A percentile compares a stretch with the other conserved stretches of the same genome.
phyloP scores from a whole-genome alignment of 2,329 filamentous ascomycete species.

The Shiraia bambusicola region DNA sequence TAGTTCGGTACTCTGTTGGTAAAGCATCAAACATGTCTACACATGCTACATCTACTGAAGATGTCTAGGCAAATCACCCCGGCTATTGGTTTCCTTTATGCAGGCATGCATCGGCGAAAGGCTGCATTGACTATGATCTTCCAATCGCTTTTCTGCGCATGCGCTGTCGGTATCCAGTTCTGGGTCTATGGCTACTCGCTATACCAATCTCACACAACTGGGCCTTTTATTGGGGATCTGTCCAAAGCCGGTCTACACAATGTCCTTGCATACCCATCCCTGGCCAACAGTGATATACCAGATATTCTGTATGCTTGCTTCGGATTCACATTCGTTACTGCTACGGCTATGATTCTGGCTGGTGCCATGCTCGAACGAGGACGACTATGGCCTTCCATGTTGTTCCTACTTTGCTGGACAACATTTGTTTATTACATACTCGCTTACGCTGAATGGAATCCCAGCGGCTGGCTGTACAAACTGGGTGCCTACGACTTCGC shows the following conservation, averaged over 20 bases:
- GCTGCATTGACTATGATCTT: conserved; percentile 50
- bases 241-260: conserved; percentile 37
- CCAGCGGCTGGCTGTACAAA: conserved; percentile 68
- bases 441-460: conserved; percentile 78
- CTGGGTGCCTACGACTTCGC: conserved; percentile 73
- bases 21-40: neutral
- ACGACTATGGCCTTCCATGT: conserved; percentile 32
- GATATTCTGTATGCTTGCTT: conserved; percentile 39
- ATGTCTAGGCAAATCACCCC: conserved; percentile 35
- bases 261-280: conserved; percentile 32
- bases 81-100: conserved; percentile 39
- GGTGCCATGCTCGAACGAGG: conserved; percentile 40
- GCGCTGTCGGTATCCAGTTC: conserved; percentile 50
- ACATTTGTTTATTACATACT: conserved; percentile 48
- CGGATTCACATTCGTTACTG: conserved; percentile 39
- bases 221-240: conserved; percentile 32
- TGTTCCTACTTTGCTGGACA: conserved; percentile 40
- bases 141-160: conserved; percentile 52
- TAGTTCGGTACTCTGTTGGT: conserved; percentile 36
- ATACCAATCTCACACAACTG: conserved; percentile 40
- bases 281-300: conserved; percentile 36
- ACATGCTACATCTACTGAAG: conserved; percentile 3
- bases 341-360: conserved; percentile 37
- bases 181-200: conserved; percentile 53
- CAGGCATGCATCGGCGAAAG: conserved; percentile 37